Evolutionary conservation across 2,329 filamentous ascomycete species (phyloP), one percentile per base, ranked within the genome.

Genomic region (Dryadomyces sulphureus): DNA sequence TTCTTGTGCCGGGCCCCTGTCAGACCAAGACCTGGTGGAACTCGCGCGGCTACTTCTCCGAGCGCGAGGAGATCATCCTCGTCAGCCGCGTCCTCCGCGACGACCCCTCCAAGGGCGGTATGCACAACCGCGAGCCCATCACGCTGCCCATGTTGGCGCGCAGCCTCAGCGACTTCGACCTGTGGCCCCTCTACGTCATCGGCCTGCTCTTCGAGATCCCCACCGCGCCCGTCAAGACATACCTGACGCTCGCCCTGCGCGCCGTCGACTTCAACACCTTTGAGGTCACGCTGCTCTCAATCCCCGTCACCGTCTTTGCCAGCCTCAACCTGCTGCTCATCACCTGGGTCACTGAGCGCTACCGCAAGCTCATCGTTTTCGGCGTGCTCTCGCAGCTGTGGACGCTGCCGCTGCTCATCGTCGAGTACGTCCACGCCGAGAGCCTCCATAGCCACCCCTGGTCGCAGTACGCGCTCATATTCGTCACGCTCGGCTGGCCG

Each of bases 211-310:
- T 69, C 46, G 69, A 72, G 44, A 72, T 77, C 17, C 77, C 77
- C 0, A 63, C 62, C 35, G 55, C 57, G 0, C 64, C 66, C 0
- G 69, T 72, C 0, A 57, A 63, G 1, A 63, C 64, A 7, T 81
- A 80, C 50, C 64, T 82, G 9, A 76, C 78, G 0, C 66, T 79
- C 5, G 73, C 69, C 1, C 64, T 82, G 5, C 67, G 69, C 36
- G 61, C 64, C 2, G 60, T 81, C 0, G 77, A 69, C 2, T 80
- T 79, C 59, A 62, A 66, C 49, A 75, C 72, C 3, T 78, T 83
- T 55, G 60, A 74, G 14, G 68, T 76, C 1, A 83, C 81, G 53
- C 57, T 84, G 24, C 66, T 84, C 7, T 68, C 70, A 2, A 81
- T 83, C 12, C 47, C 47, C 7, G 41, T 30, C 17, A 45, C 36